Conservation (phyloP, 1,284 basidiomycete genomes). For the Tetrapyrgos nigripes region DNA sequence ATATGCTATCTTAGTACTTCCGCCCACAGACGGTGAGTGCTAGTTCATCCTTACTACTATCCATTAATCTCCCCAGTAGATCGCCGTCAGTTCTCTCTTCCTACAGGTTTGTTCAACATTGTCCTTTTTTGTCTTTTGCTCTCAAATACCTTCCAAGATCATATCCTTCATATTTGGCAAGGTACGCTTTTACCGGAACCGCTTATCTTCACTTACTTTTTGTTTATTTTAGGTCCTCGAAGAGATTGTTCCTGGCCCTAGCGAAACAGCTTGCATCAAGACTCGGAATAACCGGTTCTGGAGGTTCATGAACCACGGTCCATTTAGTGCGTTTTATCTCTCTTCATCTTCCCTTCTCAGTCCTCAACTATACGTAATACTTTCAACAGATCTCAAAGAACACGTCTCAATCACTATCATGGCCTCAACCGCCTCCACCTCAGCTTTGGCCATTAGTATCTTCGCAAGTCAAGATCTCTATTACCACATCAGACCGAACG, state of each 20-base stretch:
- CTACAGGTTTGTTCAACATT: slow-evolving; percentile 38
- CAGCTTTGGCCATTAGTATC: slow-evolving; percentile 55
- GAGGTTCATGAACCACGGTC: slow-evolving; percentile 54
- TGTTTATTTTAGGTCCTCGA: slow-evolving; percentile 37
- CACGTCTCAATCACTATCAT: slow-evolving; percentile 69
- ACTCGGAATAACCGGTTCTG: slow-evolving; percentile 50
- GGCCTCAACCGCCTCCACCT: slow-evolving; percentile 54
- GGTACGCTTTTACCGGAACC: background rate
- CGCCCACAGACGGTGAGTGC: slow-evolving; percentile 59
- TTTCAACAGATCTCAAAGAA: slow-evolving; percentile 56
- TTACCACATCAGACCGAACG: slow-evolving; percentile 55
- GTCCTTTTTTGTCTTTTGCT: background rate
- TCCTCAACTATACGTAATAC: background rate
- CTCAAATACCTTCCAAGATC: slow-evolving; percentile 30
- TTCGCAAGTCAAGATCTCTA: slow-evolving; percentile 59
- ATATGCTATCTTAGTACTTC: slow-evolving; percentile 41
- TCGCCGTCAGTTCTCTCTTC: slow-evolving; percentile 59
- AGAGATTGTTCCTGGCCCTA: slow-evolving; percentile 54
- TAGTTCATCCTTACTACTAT: background rate
- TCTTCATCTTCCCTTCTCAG: background rate
- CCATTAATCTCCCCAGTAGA: slow-evolving; percentile 3
- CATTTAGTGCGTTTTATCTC: slow-evolving; percentile 51
- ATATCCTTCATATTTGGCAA: slow-evolving; percentile 48
- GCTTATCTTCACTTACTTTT: background rate
- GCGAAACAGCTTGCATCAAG: slow-evolving; percentile 34